A percentile compares a stretch with the other conserved stretches of the same genome.
Evolutionary conservation across 805 yeast species (phyloP).

Genomic region (Candida succiphila): DNA sequence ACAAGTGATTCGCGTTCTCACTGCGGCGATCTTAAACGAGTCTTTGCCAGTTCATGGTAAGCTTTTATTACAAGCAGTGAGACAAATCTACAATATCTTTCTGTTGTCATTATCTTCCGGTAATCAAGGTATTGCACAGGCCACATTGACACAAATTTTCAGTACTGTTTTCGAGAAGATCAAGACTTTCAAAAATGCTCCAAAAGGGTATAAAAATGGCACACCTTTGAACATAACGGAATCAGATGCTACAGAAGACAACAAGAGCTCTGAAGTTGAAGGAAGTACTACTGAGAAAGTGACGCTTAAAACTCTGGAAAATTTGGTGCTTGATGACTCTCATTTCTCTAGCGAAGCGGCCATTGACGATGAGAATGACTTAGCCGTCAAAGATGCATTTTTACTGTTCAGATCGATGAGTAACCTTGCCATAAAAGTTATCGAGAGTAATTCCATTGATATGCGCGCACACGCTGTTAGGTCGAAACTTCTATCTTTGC

Average conservation of each 20-base stretch:
- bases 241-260: background rate
- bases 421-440: conserved; percentile 74
- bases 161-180: conserved; percentile 75
- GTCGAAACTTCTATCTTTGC: conserved; percentile 81
- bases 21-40: conserved; percentile 79
- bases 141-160: conserved; percentile 84
- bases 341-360: conserved; percentile 35
- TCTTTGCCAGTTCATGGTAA: conserved; percentile 84
- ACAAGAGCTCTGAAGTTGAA: conserved; percentile 11
- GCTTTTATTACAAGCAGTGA: conserved; percentile 75
- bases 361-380: conserved; percentile 49
- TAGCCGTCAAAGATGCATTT: conserved; percentile 82
- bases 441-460: conserved; percentile 69
- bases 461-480: conserved; percentile 89
- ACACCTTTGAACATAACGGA: background rate
- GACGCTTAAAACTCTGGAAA: conserved; percentile 53
- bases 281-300: conserved; percentile 13
- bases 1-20: conserved; percentile 86
- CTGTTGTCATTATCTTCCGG: conserved; percentile 71
- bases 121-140: conserved; percentile 93
- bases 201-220: too few relatives aligned
- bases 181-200: conserved; percentile 1
- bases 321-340: conserved; percentile 44
- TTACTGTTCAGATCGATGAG: conserved; percentile 91
- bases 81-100: conserved; percentile 90